Percentiles rank a stretch among this genome's conserved stretches.
These are phyloP conservation scores for Phalaenopsis hybrid DNA, from an alignment of 116 monocot species.

Conservation along the genomic window DNA sequence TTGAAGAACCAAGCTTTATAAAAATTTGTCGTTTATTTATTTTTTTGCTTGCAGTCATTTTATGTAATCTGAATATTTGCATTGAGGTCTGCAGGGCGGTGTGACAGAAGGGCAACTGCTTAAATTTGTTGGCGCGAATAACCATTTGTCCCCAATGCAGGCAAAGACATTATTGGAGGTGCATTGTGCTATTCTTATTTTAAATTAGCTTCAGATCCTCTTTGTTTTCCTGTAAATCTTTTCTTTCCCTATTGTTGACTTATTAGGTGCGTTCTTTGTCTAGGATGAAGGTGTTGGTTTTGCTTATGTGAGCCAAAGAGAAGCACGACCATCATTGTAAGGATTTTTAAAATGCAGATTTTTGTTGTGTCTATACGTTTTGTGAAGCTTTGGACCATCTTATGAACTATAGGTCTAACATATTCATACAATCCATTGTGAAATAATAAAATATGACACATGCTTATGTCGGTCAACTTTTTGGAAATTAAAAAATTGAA, in stretches of 20 bases:
- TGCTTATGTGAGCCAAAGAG: conserved; percentile 67
- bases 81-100: conserved; percentile 82
- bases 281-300: conserved; percentile 86
- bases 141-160: conserved; percentile 46
- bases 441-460: not conserved
- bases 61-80: conserved; percentile 5
- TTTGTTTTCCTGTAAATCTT: conserved; percentile 1
- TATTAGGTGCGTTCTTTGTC: conserved; percentile 4
- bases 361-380: not conserved
- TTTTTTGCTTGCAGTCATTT: not conserved
- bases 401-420: not conserved
- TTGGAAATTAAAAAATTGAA: too few species aligned
- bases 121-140: conserved; percentile 95
- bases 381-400: not conserved
- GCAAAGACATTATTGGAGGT: conserved; percentile 87
- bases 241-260: not conserved
- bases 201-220: conserved; percentile 1
- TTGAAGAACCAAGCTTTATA: not conserved
- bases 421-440: not conserved
- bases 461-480: not conserved
- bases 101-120: conserved; percentile 93
- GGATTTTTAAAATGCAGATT: not conserved
- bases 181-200: conserved; percentile 3
- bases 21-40: not conserved
- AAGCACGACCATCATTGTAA: conserved; percentile 85